Evolutionary conservation across 306 rosid species (phyloP), one percentile per base, ranked within the genome.

Genomic region (Cucurbita argyrosperma): DNA sequence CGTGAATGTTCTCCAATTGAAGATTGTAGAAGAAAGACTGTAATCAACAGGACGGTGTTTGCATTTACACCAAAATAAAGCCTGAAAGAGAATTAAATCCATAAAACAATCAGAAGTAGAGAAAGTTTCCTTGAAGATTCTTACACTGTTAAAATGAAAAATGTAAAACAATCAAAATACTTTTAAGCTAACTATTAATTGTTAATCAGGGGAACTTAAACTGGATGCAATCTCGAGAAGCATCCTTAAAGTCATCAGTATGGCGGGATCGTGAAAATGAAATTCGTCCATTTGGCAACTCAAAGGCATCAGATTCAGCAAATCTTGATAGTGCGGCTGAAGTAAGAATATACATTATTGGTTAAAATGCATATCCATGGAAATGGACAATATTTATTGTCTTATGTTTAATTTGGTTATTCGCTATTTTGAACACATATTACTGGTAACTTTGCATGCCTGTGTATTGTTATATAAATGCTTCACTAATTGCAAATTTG

Each of bases 211-310:
- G 98, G 70, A 94, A 94, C 83, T 88, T 94, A 82, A 94, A 94
- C 74, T 94, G 98, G 98, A 94, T 94, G 98, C 97, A 88, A 87
- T 94, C 98, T 68, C 93, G 98, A 49, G 98, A 94, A 80, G 76
- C 89, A 16, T 88, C 98, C 70, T 76, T 94, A 83, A 88, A 86
- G 86, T 94, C 97, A 37, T 88, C 95, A 73, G 98, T 94, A 73
- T 94, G 98, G 97, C 78, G 85, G 79, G 96, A 83, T 75, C 98
- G 98, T 77, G 98, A 94, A 84, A 84, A 83, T 87, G 98, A 94
- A 85, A 89, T 94, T 80, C 92, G 96, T 71, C 98, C 98, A 18
- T 90, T 37, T 78, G 98, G 98, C 74, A 94, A 94, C 77, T 87
- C 97, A 51, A 94, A 82, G 85, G 98, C 84, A 76, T 94, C 97